Percentiles rank a stretch among this genome's conserved stretches.
phyloP scores from a whole-genome alignment of 768 basidiomycete genomes.

The Pleurotus giganteus region DNA sequence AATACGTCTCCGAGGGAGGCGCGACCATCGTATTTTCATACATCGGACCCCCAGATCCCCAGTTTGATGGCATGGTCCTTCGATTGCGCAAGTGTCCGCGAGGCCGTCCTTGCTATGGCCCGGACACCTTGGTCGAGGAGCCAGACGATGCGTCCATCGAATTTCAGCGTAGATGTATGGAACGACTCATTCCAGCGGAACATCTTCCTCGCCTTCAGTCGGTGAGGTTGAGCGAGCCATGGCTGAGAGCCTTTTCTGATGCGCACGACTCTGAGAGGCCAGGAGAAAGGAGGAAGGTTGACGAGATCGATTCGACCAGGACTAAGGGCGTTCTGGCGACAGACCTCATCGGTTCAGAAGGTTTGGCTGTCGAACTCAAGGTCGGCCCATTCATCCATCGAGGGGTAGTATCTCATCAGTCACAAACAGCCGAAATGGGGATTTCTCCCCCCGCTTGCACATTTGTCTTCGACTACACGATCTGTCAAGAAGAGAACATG shows the following conservation, averaged over 20 bases:
- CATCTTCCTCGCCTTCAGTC: conserved; percentile 58
- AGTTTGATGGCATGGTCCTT: conserved; percentile 65
- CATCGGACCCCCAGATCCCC: conserved; percentile 46
- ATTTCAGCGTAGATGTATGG: conserved; percentile 67
- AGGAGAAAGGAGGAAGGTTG: conserved; percentile 47
- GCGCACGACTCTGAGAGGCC: conserved; percentile 55
- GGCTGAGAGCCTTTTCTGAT: conserved; percentile 56
- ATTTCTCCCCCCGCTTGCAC: conserved; percentile 67
- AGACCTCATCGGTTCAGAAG: conserved; percentile 67
- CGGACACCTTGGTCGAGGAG: conserved; percentile 19
- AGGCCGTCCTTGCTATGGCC: conserved; percentile 10
- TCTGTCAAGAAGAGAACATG: conserved; percentile 69
- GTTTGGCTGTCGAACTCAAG: conserved; percentile 89
- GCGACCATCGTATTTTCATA: conserved; percentile 90
- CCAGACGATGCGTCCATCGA: conserved; percentile 38
- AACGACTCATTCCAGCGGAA: conserved; percentile 56
- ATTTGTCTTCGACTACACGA: conserved; percentile 59
- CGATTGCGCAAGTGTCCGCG: conserved; percentile 64
- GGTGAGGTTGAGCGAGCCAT: conserved; percentile 46
- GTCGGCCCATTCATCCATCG: conserved; percentile 36
- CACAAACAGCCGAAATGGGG: conserved; percentile 90
- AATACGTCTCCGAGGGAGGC: conserved; percentile 90
- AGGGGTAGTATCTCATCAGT: background rate
- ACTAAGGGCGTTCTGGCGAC: conserved; percentile 72
- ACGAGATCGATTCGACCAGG: conserved; percentile 54